Evolutionary conservation across 208 protist species (phyloP).

Genomic region (Leishmania arabica): DNA sequence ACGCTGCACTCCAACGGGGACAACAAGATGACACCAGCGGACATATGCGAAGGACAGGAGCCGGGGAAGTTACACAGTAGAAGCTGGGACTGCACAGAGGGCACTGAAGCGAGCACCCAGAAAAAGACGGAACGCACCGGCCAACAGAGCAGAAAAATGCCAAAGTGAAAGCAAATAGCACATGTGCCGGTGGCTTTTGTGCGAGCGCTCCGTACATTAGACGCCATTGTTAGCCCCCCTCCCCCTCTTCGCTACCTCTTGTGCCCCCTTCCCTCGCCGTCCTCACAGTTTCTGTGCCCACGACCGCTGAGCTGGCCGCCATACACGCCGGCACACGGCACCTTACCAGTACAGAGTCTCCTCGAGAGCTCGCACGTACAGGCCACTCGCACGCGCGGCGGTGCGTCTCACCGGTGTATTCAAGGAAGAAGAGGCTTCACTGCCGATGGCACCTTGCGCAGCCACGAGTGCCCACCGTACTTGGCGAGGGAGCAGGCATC

Average conservation of each 20-base stretch:
- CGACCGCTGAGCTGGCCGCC: not conserved
- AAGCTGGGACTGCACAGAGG: not conserved
- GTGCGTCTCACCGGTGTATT: not conserved
- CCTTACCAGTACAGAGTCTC: not conserved
- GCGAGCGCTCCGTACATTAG: not conserved
- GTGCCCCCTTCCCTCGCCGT: not conserved
- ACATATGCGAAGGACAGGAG: not conserved
- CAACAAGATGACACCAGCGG: too few relatives aligned
- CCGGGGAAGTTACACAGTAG: not conserved
- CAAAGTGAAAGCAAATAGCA: not conserved
- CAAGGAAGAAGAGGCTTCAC: slow-evolving; percentile 24
- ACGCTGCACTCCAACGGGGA: not conserved
- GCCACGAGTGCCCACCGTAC: slow-evolving; percentile 75
- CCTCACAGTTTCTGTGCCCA: not conserved
- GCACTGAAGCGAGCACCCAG: not conserved
- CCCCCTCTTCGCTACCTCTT: not conserved
- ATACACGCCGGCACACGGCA: not conserved
- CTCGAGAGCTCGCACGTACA: not conserved
- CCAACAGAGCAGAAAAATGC: not conserved
- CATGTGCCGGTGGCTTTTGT: not conserved
- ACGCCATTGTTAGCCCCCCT: too few relatives aligned
- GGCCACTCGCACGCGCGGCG: not conserved
- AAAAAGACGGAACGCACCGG: not conserved
- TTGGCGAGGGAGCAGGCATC: slow-evolving; percentile 54
- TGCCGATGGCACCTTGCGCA: slow-evolving; percentile 41